Percentiles rank a stretch among this genome's conserved stretches.
Conservation (phyloP, 2,329 filamentous ascomycete genomes). For the Helotiales sp. region DNA sequence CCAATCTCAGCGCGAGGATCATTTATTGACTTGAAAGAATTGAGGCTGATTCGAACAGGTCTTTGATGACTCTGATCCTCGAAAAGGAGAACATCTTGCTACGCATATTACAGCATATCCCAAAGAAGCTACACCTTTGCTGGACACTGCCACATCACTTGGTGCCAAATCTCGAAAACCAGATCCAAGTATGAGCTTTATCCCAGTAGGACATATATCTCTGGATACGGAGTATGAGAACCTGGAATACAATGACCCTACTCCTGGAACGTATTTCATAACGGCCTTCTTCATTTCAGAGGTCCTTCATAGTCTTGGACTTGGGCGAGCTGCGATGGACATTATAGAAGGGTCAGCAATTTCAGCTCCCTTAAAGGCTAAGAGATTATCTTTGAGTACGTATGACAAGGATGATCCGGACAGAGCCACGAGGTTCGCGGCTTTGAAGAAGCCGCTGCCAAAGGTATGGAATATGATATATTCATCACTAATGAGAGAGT, state of each 20-base stretch:
- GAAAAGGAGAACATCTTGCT: not conserved
- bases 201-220: slow-evolving; percentile 31
- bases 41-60: slow-evolving; percentile 4
- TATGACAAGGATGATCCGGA: slow-evolving; percentile 14
- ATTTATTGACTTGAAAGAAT: not conserved
- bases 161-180: slow-evolving; percentile 11
- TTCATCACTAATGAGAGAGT: not conserved
- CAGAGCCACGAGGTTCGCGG: slow-evolving; percentile 9
- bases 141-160: slow-evolving; percentile 22
- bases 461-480: not conserved
- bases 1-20: too few relatives aligned
- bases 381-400: slow-evolving; percentile 22
- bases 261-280: slow-evolving; percentile 21
- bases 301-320: slow-evolving; percentile 20
- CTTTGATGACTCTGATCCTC: slow-evolving; percentile 3
- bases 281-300: slow-evolving; percentile 26
- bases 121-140: slow-evolving; percentile 17
- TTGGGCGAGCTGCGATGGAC: slow-evolving; percentile 31
- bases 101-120: slow-evolving; percentile 21
- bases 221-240: slow-evolving; percentile 17
- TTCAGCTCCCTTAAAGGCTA: slow-evolving; percentile 21
- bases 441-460: slow-evolving; percentile 6
- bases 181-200: slow-evolving; percentile 14
- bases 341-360: slow-evolving; percentile 23
- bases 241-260: slow-evolving; percentile 2